phyloP scores from a whole-genome alignment of 2,329 filamentous ascomycete species.

The Mollisia scopiformis region DNA sequence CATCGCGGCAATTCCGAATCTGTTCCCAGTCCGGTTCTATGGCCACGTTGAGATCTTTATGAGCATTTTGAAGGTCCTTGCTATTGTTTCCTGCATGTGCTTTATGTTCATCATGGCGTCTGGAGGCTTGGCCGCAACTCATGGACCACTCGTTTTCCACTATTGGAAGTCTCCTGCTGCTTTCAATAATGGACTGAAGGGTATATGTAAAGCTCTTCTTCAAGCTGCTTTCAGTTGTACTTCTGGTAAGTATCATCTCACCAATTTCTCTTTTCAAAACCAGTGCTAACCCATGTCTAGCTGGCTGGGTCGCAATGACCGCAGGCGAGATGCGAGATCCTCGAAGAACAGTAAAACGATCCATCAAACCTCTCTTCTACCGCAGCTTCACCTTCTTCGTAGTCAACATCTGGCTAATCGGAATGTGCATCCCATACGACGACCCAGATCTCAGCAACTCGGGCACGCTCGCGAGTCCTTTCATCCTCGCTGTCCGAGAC shows the following conservation, averaged over 20 bases:
- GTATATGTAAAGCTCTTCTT: conserved; percentile 63
- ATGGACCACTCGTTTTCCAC: conserved; percentile 34
- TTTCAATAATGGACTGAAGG: conserved; percentile 60
- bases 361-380: conserved; percentile 46
- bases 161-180: conserved; percentile 61
- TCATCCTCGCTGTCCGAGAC: conserved; percentile 52
- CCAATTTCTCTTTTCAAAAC: not conserved
- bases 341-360: conserved; percentile 46
- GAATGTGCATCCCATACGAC: conserved; percentile 42
- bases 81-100: conserved; percentile 64
- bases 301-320: conserved; percentile 61
- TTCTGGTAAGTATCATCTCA: conserved; percentile 47
- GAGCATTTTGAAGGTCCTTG: conserved; percentile 56
- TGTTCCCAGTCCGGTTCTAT: conserved; percentile 58
- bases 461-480: conserved; percentile 40
- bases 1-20: conserved; percentile 49
- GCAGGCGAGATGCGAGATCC: conserved; percentile 60
- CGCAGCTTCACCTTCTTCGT: conserved; percentile 47
- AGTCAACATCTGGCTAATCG: conserved; percentile 43
- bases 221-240: conserved; percentile 62
- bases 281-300: conserved; percentile 12
- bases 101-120: conserved; percentile 59
- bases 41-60: conserved; percentile 61
- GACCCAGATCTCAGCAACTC: conserved; percentile 25
- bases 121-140: conserved; percentile 48